A percentile compares a stretch with the other conserved stretches of the same genome.
These are phyloP conservation scores for Mycosphaerelloides madeirae DNA, from an alignment of 2,329 filamentous ascomycete species.

Conservation along the genomic window DNA sequence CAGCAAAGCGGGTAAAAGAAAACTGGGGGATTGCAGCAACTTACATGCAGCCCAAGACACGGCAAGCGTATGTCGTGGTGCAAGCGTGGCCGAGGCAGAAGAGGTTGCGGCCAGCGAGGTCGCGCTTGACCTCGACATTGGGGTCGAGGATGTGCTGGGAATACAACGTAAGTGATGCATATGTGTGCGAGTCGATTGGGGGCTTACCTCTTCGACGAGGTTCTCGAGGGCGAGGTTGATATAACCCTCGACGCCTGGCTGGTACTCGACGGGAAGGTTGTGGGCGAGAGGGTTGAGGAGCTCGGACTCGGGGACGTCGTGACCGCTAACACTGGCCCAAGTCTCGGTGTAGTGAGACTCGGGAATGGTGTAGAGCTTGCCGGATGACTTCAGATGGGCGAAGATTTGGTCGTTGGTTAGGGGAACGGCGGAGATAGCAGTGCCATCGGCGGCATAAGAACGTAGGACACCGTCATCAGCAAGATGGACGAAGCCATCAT, in stretches of 20 bases:
- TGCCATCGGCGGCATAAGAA: slow-evolving; percentile 18
- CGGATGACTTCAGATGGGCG: slow-evolving; percentile 2
- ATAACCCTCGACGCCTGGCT: background rate
- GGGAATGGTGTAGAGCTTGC: background rate
- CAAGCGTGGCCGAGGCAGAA: background rate
- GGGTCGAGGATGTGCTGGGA: too few species aligned
- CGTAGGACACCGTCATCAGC: slow-evolving; percentile 20
- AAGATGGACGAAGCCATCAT: slow-evolving; percentile 9
- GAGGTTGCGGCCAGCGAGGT: background rate
- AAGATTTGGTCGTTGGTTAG: slow-evolving; percentile 13
- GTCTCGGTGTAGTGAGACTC: background rate
- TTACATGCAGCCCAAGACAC: background rate
- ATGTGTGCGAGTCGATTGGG: too few species aligned
- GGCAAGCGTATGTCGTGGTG: background rate
- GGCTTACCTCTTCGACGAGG: background rate
- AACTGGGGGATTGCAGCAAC: too few species aligned
- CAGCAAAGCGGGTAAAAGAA: too few species aligned
- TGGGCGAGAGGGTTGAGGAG: background rate
- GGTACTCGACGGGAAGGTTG: background rate
- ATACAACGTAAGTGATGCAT: too few species aligned
- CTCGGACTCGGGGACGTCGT: background rate
- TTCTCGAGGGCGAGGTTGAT: background rate
- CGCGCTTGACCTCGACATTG: background rate
- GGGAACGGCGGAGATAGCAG: slow-evolving; percentile 12
- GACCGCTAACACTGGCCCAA: background rate